These are phyloP conservation scores for Starmerella potacharoeniae DNA, from an alignment of 805 yeast species.

Conservation along the genomic window DNA sequence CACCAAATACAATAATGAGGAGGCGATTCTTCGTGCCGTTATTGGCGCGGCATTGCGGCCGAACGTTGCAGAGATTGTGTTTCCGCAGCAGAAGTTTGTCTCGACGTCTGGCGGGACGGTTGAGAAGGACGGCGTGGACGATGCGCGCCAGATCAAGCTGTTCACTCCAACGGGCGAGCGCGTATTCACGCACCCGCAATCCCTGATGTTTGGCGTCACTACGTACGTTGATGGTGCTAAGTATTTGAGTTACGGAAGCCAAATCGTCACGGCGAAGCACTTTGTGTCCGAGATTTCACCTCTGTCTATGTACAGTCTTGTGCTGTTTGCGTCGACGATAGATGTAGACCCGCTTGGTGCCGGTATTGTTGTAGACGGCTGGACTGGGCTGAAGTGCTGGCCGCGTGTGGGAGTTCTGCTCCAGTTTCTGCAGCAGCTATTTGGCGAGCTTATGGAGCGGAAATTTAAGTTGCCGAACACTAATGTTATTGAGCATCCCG, in stretches of 20 bases:
- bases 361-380: slow-evolving; percentile 74
- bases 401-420: slow-evolving; percentile 82
- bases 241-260: slow-evolving; percentile 54
- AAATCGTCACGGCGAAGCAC: slow-evolving; percentile 49
- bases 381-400: slow-evolving; percentile 90
- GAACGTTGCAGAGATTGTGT: slow-evolving; percentile 64
- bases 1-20: slow-evolving; percentile 40
- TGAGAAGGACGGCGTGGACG: slow-evolving; percentile 58
- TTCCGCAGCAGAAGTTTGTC: slow-evolving; percentile 68
- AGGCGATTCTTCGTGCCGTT: slow-evolving; percentile 48
- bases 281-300: slow-evolving; percentile 74
- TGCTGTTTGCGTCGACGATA: slow-evolving; percentile 68
- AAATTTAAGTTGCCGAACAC: slow-evolving; percentile 43
- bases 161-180: slow-evolving; percentile 64
- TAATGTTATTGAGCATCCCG: slow-evolving; percentile 24
- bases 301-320: slow-evolving; percentile 52
- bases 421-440: slow-evolving; percentile 50
- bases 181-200: slow-evolving; percentile 80
- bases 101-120: slow-evolving; percentile 67
- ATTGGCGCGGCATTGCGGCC: slow-evolving; percentile 78
- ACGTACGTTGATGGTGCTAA: slow-evolving; percentile 28
- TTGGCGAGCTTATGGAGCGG: slow-evolving; percentile 57
- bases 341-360: slow-evolving; percentile 47
- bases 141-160: slow-evolving; percentile 56
- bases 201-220: slow-evolving; percentile 50